A percentile compares a stretch with the other conserved stretches of the same genome.
phyloP scores from a whole-genome alignment of 2,329 filamentous ascomycete species.

The Biscogniauxia sp. region DNA sequence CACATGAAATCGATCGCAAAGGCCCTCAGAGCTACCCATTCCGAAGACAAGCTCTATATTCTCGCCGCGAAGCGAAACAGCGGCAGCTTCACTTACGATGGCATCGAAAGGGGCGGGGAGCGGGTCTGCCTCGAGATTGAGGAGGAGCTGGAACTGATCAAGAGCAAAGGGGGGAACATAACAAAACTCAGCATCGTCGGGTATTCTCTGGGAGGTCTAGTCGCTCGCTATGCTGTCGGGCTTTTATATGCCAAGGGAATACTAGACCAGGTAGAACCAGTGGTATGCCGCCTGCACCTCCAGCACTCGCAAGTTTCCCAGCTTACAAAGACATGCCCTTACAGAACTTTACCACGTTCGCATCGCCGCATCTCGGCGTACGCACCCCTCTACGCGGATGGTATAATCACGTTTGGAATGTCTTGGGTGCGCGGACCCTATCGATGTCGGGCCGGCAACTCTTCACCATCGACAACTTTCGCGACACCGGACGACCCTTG shows the following conservation, averaged over 20 bases:
- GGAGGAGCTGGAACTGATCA: constrained; percentile 56
- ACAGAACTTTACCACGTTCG: constrained; percentile 91
- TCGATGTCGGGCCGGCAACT: constrained; percentile 83
- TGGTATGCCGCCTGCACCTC: constrained; percentile 46
- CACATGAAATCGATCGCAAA: constrained; percentile 70
- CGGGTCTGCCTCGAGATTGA: constrained; percentile 66
- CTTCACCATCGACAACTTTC: constrained; percentile 83
- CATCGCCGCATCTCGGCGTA: constrained; percentile 78
- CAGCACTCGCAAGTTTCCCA: neutral
- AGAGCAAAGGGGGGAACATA: constrained; percentile 65
- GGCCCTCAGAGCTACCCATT: constrained; percentile 58
- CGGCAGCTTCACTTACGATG: constrained; percentile 70
- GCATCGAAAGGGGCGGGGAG: constrained; percentile 66
- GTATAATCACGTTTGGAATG: constrained; percentile 72
- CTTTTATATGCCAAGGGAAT: constrained; percentile 77
- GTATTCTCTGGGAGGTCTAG: constrained; percentile 85
- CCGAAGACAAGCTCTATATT: constrained; percentile 65
- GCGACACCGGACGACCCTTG: constrained; percentile 76
- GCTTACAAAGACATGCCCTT: constrained; percentile 4
- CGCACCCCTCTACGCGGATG: constrained; percentile 66
- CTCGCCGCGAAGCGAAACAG: constrained; percentile 71
- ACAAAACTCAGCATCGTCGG: constrained; percentile 82
- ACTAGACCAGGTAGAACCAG: constrained; percentile 75
- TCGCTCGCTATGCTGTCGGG: constrained; percentile 83
- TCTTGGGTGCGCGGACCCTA: constrained; percentile 76